Evolutionary conservation across 768 basidiomycete species (phyloP), one percentile per base, ranked within the genome.

Genomic region (Xerocomellus chrysenteron): DNA sequence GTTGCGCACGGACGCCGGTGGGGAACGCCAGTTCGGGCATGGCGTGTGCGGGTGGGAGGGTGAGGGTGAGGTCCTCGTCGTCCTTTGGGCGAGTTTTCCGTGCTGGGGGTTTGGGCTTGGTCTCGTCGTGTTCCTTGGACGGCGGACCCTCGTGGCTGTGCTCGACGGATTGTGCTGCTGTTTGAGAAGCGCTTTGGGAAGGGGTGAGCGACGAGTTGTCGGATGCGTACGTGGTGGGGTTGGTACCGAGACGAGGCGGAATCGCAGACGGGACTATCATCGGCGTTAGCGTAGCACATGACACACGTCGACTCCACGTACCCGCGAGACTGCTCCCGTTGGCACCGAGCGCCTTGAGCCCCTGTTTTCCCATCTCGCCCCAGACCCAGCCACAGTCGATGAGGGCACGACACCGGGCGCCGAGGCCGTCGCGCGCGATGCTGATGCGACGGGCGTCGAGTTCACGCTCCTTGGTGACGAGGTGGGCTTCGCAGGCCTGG

Each of bases 401-500:
- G 63, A 93, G 77, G 0, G 88, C 89, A 17, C 73, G 76, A 59
- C 83, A 85, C 4, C 92, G 78, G 4, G 76, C 74, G 1, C 81
- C 77, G 21, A 94, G 75, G 1, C 89, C 89, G 42, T 84, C 80
- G 7, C 79, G 75, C 13, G 90, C 77, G 9, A 85, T 76, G n/a
- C 73, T 73, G n/a, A 75, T 68, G 1, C 90, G 77, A 47, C 79
- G 73, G 0, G 65, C 64, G 6, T 80, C 80, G 8, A 92, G 78
- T 55, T 86, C 86, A 19, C 73, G 78, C 66, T 94, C 90, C 67
- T 90, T 90, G 28, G 73, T 56, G 0, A 85, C 85, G 2, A 94
- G 78, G 52, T 87, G 87, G 0, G 81, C 75, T 66, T 94, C 91
- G 68, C 92, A 94, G 10, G 89, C 92, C 63, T 91, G 90, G 19